Evolutionary conservation across 2,329 filamentous ascomycete species (phyloP).

Genomic region (Zasmidium cellare): DNA sequence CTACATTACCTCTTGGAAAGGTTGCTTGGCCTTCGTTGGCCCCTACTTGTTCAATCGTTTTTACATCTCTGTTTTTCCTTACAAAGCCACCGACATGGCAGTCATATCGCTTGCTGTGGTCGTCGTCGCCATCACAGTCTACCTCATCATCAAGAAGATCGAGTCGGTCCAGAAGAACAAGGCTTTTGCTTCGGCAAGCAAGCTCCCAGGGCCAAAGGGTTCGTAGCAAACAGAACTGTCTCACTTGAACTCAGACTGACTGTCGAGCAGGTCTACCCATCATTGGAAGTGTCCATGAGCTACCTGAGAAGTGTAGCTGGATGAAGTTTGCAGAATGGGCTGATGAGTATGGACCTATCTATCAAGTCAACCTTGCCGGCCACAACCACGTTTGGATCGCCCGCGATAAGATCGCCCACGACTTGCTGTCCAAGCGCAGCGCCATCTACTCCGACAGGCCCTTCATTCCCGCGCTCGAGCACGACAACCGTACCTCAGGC

Average conservation of each 20-base stretch:
- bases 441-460: slow-evolving; percentile 50
- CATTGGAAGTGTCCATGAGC: slow-evolving; percentile 11
- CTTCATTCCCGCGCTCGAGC: slow-evolving; percentile 45
- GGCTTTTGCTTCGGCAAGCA: slow-evolving; percentile 1
- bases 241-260: not conserved
- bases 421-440: slow-evolving; percentile 46
- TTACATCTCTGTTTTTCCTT: not conserved
- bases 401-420: slow-evolving; percentile 43
- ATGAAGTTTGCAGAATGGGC: slow-evolving; percentile 13
- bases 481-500: slow-evolving; percentile 46
- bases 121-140: slow-evolving; percentile 30
- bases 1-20: not conserved
- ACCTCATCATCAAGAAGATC: slow-evolving; percentile 23
- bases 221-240: not conserved
- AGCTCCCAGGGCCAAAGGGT: slow-evolving; percentile 29
- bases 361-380: slow-evolving; percentile 46
- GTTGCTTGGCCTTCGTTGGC: not conserved
- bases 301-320: slow-evolving; percentile 12
- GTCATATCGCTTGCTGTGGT: slow-evolving; percentile 20
- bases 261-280: slow-evolving; percentile 38
- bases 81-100: slow-evolving; percentile 14
- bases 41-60: not conserved
- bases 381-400: slow-evolving; percentile 49
- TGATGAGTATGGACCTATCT: slow-evolving; percentile 37
- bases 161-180: slow-evolving; percentile 6